Percentiles rank a stretch among this genome's conserved stretches.
phyloP scores from a whole-genome alignment of 2,329 filamentous ascomycete species.

The Xylariales sp. region DNA sequence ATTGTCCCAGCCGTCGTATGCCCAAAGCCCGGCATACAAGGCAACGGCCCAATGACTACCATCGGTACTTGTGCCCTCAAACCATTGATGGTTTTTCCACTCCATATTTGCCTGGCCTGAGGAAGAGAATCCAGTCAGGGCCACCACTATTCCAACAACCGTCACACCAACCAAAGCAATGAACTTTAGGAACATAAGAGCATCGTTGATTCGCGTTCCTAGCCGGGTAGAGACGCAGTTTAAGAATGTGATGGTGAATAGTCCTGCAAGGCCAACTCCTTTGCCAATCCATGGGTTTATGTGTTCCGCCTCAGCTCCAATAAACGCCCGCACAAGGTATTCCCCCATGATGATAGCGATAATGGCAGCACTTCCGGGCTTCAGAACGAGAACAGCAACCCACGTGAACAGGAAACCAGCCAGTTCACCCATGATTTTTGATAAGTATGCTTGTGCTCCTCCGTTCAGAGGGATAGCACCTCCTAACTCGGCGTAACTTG shows the following conservation, averaged over 20 bases:
- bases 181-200: constrained; percentile 98
- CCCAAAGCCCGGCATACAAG: constrained; percentile 95
- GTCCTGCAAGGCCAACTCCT: constrained; percentile 79
- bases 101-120: constrained; percentile 80
- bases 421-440: constrained; percentile 96
- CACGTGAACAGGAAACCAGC: constrained; percentile 95
- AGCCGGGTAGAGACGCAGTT: constrained; percentile 93
- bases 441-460: constrained; percentile 90
- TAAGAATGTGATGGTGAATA: constrained; percentile 81
- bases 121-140: constrained; percentile 83
- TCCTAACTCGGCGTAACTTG: constrained; percentile 94
- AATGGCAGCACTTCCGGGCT: constrained; percentile 92
- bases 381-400: constrained; percentile 93
- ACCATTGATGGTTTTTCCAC: constrained; percentile 92
- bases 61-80: constrained; percentile 83
- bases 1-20: constrained; percentile 99
- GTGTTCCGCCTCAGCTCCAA: constrained; percentile 85
- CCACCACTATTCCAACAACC: constrained; percentile 88
- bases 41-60: constrained; percentile 92
- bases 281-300: constrained; percentile 92
- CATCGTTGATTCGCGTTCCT: constrained; percentile 86
- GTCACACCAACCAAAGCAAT: constrained; percentile 88
- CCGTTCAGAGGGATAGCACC: constrained; percentile 96
- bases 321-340: constrained; percentile 88
- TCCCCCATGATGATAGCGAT: constrained; percentile 98